Evolutionary conservation across 805 yeast species (phyloP).

Genomic region (Ogataea nonfermentans): DNA sequence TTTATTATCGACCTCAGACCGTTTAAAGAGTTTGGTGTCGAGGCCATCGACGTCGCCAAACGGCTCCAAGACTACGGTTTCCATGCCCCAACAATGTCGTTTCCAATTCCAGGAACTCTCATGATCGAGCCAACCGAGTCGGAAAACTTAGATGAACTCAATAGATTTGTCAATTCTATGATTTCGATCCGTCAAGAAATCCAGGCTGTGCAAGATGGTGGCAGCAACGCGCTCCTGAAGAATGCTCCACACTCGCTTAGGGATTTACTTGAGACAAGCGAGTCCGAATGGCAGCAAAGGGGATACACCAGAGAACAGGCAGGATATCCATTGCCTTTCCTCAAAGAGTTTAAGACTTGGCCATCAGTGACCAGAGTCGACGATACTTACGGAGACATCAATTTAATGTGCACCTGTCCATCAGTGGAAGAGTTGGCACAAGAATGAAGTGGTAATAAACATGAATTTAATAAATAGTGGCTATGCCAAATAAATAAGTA

Average conservation of each 20-base stretch:
- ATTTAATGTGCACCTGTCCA: slow-evolving; percentile 92
- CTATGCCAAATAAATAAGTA: slow-evolving; percentile 5
- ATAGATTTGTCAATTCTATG: slow-evolving; percentile 86
- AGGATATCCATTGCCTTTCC: slow-evolving; percentile 81
- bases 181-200: slow-evolving; percentile 82
- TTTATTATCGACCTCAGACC: slow-evolving; percentile 89
- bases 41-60: slow-evolving; percentile 96
- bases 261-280: slow-evolving; percentile 62
- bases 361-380: slow-evolving; percentile 91
- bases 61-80: slow-evolving; percentile 97
- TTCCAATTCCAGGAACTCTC: slow-evolving; percentile 96
- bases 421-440: slow-evolving; percentile 69
- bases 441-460: slow-evolving; percentile 2
- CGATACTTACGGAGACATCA: slow-evolving; percentile 91
- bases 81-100: slow-evolving; percentile 98
- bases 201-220: slow-evolving; percentile 63
- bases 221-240: slow-evolving; percentile 65
- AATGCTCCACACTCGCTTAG: slow-evolving; percentile 90
- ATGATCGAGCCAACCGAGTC: slow-evolving; percentile 99
- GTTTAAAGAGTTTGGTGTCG: slow-evolving; percentile 75
- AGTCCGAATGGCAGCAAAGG: slow-evolving; percentile 73
- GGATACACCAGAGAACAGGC: slow-evolving; percentile 93
- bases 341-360: slow-evolving; percentile 84
- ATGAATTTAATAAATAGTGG: slow-evolving; percentile 6
- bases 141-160: slow-evolving; percentile 83